A percentile compares a stretch with the other conserved stretches of the same genome.
phyloP scores from a whole-genome alignment of 108 stramenopile species.

The Skeletonema marinoi region DNA sequence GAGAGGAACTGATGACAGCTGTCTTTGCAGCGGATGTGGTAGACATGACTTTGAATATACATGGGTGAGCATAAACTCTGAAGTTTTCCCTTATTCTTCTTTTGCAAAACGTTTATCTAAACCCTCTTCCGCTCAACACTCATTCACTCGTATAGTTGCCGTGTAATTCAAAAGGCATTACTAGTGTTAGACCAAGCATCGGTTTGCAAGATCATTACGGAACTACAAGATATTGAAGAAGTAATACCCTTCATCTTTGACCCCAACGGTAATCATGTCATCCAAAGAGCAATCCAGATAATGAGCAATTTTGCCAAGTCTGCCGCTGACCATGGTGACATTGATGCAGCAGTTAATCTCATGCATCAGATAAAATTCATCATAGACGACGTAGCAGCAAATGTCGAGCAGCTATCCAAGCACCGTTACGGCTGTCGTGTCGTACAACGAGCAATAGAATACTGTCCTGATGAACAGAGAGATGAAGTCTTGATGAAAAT shows the following conservation, averaged over 20 bases:
- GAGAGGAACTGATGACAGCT: constrained; percentile 54
- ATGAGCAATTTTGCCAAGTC: constrained; percentile 59
- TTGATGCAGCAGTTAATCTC: constrained; percentile 37
- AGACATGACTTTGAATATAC: constrained; percentile 78
- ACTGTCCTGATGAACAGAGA: constrained; percentile 78
- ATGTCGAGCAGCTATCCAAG: constrained; percentile 79
- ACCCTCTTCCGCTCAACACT: neutral
- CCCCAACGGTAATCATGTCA: constrained; percentile 97
- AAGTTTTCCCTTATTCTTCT: neutral
- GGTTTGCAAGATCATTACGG: constrained; percentile 67
- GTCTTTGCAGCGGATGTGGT: constrained; percentile 66
- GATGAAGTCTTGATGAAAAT: constrained; percentile 61
- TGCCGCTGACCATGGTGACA: constrained; percentile 14
- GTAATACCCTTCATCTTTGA: constrained; percentile 91
- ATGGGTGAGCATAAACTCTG: constrained; percentile 59
- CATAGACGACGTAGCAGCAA: constrained; percentile 81
- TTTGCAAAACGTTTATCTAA: neutral
- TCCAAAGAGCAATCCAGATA: constrained; percentile 93
- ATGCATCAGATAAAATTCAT: constrained; percentile 90
- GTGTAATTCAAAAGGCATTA: constrained; percentile 93
- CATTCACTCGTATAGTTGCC: constrained; percentile 55
- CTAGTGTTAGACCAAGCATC: constrained; percentile 68
- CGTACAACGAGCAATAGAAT: constrained; percentile 92
- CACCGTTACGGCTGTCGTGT: constrained; percentile 96
- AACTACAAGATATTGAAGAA: constrained; percentile 71